Percentiles rank a stretch among this genome's conserved stretches.
phyloP scores from a whole-genome alignment of 2,329 filamentous ascomycete species.

The Claviceps sp. region DNA sequence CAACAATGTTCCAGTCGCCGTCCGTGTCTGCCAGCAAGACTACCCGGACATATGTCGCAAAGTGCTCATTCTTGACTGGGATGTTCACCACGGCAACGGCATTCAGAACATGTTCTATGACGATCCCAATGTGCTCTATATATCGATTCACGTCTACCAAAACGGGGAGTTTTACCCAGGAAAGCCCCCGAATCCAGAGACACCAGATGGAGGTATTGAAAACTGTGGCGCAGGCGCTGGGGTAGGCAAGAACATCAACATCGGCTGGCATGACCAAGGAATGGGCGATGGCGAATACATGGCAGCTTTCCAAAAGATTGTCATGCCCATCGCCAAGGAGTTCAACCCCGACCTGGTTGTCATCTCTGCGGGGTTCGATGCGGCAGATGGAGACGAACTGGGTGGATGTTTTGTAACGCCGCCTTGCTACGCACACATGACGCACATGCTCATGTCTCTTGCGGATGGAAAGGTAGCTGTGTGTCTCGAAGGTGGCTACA shows the following conservation, averaged over 20 bases:
- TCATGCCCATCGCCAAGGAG: slow-evolving; percentile 91
- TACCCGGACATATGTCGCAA: slow-evolving; percentile 75
- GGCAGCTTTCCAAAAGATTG: slow-evolving; percentile 86
- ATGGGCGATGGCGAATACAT: slow-evolving; percentile 98
- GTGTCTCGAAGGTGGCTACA: slow-evolving; percentile 92
- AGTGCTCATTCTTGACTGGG: slow-evolving; percentile 88
- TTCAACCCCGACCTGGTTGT: slow-evolving; percentile 93
- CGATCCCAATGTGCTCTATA: slow-evolving; percentile 88
- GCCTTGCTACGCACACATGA: slow-evolving; percentile 93
- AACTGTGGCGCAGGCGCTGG: slow-evolving; percentile 43
- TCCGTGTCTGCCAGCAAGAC: slow-evolving; percentile 72
- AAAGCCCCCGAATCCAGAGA: slow-evolving; percentile 40
- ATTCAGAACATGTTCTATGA: slow-evolving; percentile 94
- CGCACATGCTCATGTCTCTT: slow-evolving; percentile 95
- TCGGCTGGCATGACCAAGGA: slow-evolving; percentile 53
- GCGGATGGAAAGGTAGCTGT: slow-evolving; percentile 82
- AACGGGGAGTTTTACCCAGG: slow-evolving; percentile 79
- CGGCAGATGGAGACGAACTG: slow-evolving; percentile 82
- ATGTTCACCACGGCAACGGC: slow-evolving; percentile 72
- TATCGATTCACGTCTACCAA: slow-evolving; percentile 82
- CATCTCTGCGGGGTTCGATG: slow-evolving; percentile 91
- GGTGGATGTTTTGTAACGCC: slow-evolving; percentile 90
- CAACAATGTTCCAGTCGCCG: slow-evolving; percentile 91
- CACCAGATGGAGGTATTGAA: slow-evolving; percentile 47
- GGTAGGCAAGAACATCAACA: slow-evolving; percentile 51